Evolutionary conservation across 1,284 basidiomycete species (phyloP), one percentile per base, ranked within the genome.

Genomic region (Rhizoctonia solani): DNA sequence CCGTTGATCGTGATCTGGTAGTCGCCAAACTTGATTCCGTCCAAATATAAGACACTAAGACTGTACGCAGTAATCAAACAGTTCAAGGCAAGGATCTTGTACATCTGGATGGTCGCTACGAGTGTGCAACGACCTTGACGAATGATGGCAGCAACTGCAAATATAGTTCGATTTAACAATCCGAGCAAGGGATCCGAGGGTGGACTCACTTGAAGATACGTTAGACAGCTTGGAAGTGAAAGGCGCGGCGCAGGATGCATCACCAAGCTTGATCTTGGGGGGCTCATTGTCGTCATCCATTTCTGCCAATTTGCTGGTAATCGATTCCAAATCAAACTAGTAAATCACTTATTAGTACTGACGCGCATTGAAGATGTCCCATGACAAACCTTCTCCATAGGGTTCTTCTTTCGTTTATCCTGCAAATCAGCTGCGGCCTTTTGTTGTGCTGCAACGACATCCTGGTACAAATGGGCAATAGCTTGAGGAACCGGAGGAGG

Each of bases 51-150:
- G 25, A 98, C 95, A 73, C 91, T 94, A 70, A 98, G 81, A 77
- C 91, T 94, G 80, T 95, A 98, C 32, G 95, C 95, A 2, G 94
- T 96, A 76, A 98, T 98, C 44, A 98, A 81, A 76, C 95, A 97
- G 77, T 98, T 98, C 69, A 97, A 81, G 1, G 95, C 95, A 41
- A 98, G 82, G 72, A 98, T 98, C 82, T 97, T 97, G 87, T 97
- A 98, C 95, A 98, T 98, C 79, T 98, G 95, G 68, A 95, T 91
- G 1, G 95, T 98, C 0, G 95, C 95, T 47, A 98, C 95, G 14
- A 98, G 86, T 0, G 95, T 98, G 80, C 95, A 97, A 50, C 95
- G 90, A 23, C 95, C 95, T 79, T 98, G 95, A 49, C 95, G 88
- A 73, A 98, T 96, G 76, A 98, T 97, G 76, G 95, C 93, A 29